Conservation (phyloP, 148 eudicot species). For the Oxyria digyna region DNA sequence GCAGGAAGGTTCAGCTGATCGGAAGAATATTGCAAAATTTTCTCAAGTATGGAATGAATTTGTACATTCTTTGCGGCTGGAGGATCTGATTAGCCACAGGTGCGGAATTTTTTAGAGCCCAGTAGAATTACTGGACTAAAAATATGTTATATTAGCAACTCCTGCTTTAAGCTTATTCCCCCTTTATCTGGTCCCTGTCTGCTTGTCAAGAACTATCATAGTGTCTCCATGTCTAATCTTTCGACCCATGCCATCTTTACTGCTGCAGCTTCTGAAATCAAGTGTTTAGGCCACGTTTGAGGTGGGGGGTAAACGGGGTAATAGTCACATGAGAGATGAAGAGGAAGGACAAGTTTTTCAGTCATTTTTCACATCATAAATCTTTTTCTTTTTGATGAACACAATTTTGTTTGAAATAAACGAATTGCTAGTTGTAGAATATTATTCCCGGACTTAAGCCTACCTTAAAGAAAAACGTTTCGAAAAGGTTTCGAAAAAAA, state of each 20-base stretch:
- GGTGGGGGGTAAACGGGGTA: too few relatives aligned
- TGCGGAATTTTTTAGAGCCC: constrained; percentile 12
- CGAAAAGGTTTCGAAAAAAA: too few relatives aligned
- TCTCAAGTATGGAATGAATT: constrained; percentile 99
- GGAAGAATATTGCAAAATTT: constrained; percentile 70
- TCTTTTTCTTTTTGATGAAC: neutral
- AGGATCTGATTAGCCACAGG: constrained; percentile 87
- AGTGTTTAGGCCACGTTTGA: neutral
- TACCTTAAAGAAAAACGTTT: too few relatives aligned
- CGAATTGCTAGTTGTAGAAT: too few relatives aligned
- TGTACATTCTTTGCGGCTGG: constrained; percentile 71
- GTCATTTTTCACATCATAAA: neutral
- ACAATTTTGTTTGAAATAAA: neutral
- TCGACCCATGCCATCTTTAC: neutral
- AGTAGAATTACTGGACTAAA: neutral
- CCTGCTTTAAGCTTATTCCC: neutral
- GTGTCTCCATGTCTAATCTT: too few relatives aligned
- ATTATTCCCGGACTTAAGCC: too few relatives aligned
- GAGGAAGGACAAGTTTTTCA: neutral
- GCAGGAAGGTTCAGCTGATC: constrained; percentile 42
- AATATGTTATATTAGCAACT: neutral
- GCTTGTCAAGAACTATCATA: neutral
- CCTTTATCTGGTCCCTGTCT: neutral
- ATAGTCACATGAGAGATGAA: neutral
- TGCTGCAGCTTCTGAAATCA: neutral